phyloP scores from a whole-genome alignment of 805 yeast species.

The Kluyveromyces lactis region DNA sequence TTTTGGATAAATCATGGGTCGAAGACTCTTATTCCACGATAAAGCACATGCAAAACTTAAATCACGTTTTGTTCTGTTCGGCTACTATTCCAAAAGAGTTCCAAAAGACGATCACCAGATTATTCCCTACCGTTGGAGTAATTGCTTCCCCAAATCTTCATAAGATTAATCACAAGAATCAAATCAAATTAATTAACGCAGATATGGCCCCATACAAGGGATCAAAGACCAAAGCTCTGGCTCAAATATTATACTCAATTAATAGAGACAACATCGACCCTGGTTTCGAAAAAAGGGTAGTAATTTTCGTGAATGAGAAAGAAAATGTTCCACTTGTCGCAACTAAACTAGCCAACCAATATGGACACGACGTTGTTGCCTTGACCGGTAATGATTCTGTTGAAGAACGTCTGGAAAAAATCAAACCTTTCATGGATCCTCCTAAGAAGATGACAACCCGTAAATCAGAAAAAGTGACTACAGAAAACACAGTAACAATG shows the following conservation, averaged over 20 bases:
- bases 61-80: constrained; percentile 67
- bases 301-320: constrained; percentile 78
- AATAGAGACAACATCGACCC: constrained; percentile 75
- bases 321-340: constrained; percentile 54
- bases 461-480: constrained; percentile 7
- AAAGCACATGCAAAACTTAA: constrained; percentile 41
- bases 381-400: constrained; percentile 59
- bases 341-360: constrained; percentile 38
- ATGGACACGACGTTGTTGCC: constrained; percentile 53
- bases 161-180: constrained; percentile 69
- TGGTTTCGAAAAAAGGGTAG: constrained; percentile 66
- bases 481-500: background rate
- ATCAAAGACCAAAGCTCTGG: constrained; percentile 73
- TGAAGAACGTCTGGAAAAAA: constrained; percentile 48
- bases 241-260: constrained; percentile 82
- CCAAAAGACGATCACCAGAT: constrained; percentile 45
- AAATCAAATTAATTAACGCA: constrained; percentile 69
- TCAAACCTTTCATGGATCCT: constrained; percentile 57
- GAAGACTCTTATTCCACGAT: constrained; percentile 54
- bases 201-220: constrained; percentile 74
- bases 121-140: constrained; percentile 58
- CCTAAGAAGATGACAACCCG: constrained; percentile 34
- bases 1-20: constrained; percentile 75
- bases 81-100: constrained; percentile 86
- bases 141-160: constrained; percentile 79